A percentile compares a stretch with the other conserved stretches of the same genome.
These are phyloP conservation scores for Ceratobasidium sp. DNA, from an alignment of 1,284 basidiomycete species.

Conservation along the genomic window DNA sequence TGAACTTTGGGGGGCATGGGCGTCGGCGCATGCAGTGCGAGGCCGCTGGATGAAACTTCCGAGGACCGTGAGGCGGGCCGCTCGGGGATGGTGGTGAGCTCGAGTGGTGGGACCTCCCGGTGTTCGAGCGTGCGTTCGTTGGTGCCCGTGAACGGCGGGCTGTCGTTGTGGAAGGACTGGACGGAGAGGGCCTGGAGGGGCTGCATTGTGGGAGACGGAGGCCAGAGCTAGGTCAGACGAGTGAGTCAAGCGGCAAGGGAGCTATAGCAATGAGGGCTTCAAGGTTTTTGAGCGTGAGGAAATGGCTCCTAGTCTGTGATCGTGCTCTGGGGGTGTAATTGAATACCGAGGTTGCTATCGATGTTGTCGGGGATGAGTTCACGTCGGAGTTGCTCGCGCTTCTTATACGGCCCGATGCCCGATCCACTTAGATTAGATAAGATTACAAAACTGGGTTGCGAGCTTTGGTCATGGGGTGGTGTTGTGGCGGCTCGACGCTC, in stretches of 20 bases:
- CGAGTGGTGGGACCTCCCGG: slow-evolving; percentile 41
- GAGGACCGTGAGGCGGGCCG: not conserved
- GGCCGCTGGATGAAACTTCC: not conserved
- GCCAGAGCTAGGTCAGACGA: not conserved
- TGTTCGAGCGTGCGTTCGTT: slow-evolving; percentile 41
- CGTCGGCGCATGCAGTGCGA: slow-evolving; percentile 7
- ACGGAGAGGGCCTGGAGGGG: slow-evolving; percentile 45
- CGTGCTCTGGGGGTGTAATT: not conserved
- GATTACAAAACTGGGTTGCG: slow-evolving; percentile 1
- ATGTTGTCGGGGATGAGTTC: slow-evolving; percentile 27
- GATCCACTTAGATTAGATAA: slow-evolving; percentile 35
- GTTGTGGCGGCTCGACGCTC: not conserved
- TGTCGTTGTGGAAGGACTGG: slow-evolving; percentile 45
- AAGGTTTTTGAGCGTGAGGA: slow-evolving; percentile 12
- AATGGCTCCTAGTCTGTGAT: not conserved
- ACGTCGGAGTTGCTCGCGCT: not conserved
- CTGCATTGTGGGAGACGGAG: slow-evolving; percentile 20
- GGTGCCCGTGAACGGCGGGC: slow-evolving; percentile 44
- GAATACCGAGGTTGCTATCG: not conserved
- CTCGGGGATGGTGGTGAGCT: slow-evolving; percentile 16
- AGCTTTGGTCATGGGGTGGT: not conserved
- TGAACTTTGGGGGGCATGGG: slow-evolving; percentile 1
- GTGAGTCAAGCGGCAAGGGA: slow-evolving; percentile 16
- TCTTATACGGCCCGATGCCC: slow-evolving; percentile 26
- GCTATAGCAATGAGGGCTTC: not conserved